Evolutionary conservation across 2,329 filamentous ascomycete species (phyloP), one percentile per base, ranked within the genome.

Genomic region (Sporothrix phasma): DNA sequence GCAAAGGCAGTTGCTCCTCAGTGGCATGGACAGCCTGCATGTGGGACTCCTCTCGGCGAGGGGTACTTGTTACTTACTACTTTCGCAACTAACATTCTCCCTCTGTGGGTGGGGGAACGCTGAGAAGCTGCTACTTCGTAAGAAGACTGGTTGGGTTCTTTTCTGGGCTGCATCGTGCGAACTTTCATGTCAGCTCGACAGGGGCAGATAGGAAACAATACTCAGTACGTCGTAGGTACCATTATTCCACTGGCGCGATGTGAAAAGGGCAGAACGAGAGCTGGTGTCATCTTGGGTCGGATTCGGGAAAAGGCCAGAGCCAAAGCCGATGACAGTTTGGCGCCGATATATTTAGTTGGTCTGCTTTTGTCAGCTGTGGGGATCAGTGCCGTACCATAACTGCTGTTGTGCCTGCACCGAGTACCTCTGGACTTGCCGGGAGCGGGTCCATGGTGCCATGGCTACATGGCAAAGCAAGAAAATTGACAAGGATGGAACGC

Each of bases 151-250:
- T 19, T 31, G 17, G 11, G 7, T 11, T 8, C n/a, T 58, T 29
- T 6, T 64, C 10, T 64, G 41, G 26, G 49, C 31, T 63, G 61
- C 61, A 58, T 63, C 13, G 4, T 17, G 34, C 17, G 56, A 19
- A 62, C 58, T 66, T n/a, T 62, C 65, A 63, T 64, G 64, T 64
- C 59, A 62, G 62, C 65, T 63, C 51, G 65, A 64, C 65, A 66
- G 53, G 65, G 65, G 59, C 62, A 15, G 7, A 17, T 37, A 19
- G n/a, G n/a, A 56, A n/a, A n/a, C n/a, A n/a, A n/a, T n/a, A n/a
- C n/a, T n/a, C n/a, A n/a, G n/a, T n/a, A n/a, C n/a, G n/a, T n/a
- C n/a, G n/a, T n/a, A n/a, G n/a, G n/a, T n/a, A n/a, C n/a, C n/a
- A n/a, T n/a, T n/a, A n/a, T 5, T 22, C 19, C 51, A 54, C 15